phyloP scores from a whole-genome alignment of 2,329 filamentous ascomycete species.

The Hymenotorrendiella dingleyae region DNA sequence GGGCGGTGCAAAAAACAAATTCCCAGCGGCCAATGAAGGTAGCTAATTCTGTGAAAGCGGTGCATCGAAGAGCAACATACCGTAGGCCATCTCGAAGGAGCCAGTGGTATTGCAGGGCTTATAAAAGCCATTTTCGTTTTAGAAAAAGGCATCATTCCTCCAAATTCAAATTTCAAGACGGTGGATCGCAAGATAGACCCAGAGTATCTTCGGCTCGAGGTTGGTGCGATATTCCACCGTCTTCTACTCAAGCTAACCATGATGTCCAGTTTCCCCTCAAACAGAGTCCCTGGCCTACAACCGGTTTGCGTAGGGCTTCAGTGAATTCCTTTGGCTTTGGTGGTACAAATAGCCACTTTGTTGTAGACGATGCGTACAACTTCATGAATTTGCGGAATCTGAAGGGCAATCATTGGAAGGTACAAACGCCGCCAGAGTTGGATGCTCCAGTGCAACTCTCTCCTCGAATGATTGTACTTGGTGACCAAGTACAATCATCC shows the following conservation, averaged over 20 bases:
- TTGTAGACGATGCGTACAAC: constrained; percentile 1
- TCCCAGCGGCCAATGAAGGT: constrained; percentile 32
- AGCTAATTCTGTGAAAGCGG: constrained; percentile 10
- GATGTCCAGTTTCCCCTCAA: constrained; percentile 19
- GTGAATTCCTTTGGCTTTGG: constrained; percentile 25
- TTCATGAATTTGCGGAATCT: neutral
- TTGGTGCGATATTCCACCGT: neutral
- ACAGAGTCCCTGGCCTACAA: constrained; percentile 9
- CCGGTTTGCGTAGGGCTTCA: constrained; percentile 40
- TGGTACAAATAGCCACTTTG: constrained; percentile 29
- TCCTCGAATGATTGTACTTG: too few species aligned
- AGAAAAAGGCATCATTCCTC: constrained; percentile 32
- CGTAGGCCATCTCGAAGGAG: constrained; percentile 21
- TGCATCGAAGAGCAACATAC: constrained; percentile 19
- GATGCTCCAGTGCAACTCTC: too few species aligned
- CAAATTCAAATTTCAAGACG: constrained; percentile 34
- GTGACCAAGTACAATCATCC: too few species aligned
- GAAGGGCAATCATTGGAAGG: neutral
- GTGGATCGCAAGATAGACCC: constrained; percentile 26
- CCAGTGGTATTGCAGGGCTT: constrained; percentile 7
- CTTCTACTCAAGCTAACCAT: neutral
- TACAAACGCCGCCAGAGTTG: neutral
- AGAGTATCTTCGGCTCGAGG: neutral
- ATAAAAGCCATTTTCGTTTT: constrained; percentile 11
- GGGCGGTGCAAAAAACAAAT: constrained; percentile 27